Base-by-base conservation (phyloP, 2,329 filamentous ascomycete species). In the Botryotinia calthae region DNA sequence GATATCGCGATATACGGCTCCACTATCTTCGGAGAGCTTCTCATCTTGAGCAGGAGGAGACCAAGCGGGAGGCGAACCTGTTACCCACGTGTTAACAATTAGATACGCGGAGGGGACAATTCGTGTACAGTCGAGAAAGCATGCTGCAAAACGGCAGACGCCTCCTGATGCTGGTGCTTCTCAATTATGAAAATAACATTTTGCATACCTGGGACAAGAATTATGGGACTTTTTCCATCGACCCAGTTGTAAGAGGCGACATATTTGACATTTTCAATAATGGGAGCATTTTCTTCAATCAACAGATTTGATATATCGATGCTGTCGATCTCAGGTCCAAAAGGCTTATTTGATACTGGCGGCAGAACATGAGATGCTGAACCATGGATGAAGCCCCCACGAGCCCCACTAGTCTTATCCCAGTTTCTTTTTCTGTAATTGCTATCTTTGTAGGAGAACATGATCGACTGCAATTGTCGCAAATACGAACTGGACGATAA, bases 191-290 rank as follows among this genome's bases (percentile, higher is more conserved):
- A 12, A 31, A n/a, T 28, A 48, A 56, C 28, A 22, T n/a, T 62
- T 12, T 62, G 73, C 81, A 74, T 73, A 85, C 85, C 85, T 76
- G 85, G 85, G 46, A 85, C 79, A 6, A 85, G 72, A 20, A 88
- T 85, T 0, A 80, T 82, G 9, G 82, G 81, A 46, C 42, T 71
- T 48, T 78, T 76, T 18, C 62, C 73, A 42, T 81, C 80, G 8
- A 86, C 51, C 86, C 86, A 88, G 75, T 85, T 88, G 80, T 86
- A 88, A 0, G 86, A 88, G 31, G 84, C 82, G 44, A 87, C 76
- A 77, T 84, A 84, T 58, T 83, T 72, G 74, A 81, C 81, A 66
- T 84, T 76, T 12, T 76, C 79, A 72, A 86, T 86, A 10, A 73
- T 76, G 0, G 79, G 76, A 73, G 68, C 37, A 31, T 70, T 68